Base-by-base conservation (phyloP, 495 filamentous ascomycete genomes). In the Schizothecium vesticola region DNA sequence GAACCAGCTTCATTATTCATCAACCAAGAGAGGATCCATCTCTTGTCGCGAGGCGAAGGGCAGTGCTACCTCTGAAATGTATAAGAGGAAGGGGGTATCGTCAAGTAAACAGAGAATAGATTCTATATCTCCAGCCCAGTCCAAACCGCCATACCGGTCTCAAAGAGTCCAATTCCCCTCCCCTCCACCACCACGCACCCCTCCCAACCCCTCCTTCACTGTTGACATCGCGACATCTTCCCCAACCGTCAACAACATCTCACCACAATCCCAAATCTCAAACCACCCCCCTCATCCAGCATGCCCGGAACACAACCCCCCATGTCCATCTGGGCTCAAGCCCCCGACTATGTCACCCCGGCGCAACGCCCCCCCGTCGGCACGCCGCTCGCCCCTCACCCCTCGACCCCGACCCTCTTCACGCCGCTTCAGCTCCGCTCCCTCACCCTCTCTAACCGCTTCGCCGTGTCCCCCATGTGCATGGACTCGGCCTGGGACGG, bases 401-500 rank as follows among this genome's bases (percentile, higher is more conserved):
- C 61, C 31, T 23, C 61, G 3, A 11, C 13, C 61, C 61, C 61
- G 0, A 63, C 61, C 28, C 61, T 63, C 31, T 63, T 78, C 71
- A 71, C 68, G 43, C 88, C 88, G 1, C 71, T 90, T 56, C 86
- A 81, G 22, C 78, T 91, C 64, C 81, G 88, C 23, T 85, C 86
- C 9, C 70, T 85, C 12, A 85, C 78, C 8, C 80, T 91, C 62
- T 88, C 87, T 57, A 90, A 90, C 74, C 84, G 88, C 64, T 80
- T 90, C 33, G 84, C 86, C 61, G 75, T 81, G 26, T 51, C 29
- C 8, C 88, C 88, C 0, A 79, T 90, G 69, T 92, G 90, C 80
- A 88, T 90, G 76, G 91, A 92, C 77, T 77, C 86, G 13, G 80
- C 86, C 74, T 76, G 86, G 55, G 85, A 85, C 24, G 75, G 66